phyloP scores from a whole-genome alignment of 2,329 filamentous ascomycete species.

The Colletotrichum falcatum region DNA sequence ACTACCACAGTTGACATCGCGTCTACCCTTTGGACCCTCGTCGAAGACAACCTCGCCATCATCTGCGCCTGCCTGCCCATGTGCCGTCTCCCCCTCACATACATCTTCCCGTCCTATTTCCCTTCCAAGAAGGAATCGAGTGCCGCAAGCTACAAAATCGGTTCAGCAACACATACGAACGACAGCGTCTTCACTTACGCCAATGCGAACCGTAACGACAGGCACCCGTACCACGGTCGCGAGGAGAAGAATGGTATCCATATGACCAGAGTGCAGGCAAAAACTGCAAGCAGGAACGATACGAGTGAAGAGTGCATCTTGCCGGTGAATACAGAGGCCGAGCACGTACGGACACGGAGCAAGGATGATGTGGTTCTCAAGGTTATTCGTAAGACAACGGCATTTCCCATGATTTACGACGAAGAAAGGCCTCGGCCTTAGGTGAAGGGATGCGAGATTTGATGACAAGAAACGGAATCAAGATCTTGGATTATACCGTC shows the following conservation, averaged over 20 bases:
- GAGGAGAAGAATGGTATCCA: slow-evolving; percentile 46
- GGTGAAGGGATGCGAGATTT: neutral
- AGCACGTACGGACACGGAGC: slow-evolving; percentile 18
- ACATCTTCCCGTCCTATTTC: slow-evolving; percentile 52
- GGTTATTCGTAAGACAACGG: slow-evolving; percentile 52
- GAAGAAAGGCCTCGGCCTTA: slow-evolving; percentile 7
- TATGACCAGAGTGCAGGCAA: slow-evolving; percentile 45
- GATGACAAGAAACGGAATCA: neutral
- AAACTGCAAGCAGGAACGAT: slow-evolving; percentile 42
- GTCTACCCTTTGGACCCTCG: slow-evolving; percentile 45
- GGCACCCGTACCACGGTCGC: slow-evolving; percentile 51
- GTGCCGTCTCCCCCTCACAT: slow-evolving; percentile 53
- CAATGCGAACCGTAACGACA: slow-evolving; percentile 46
- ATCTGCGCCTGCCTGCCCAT: slow-evolving; percentile 46
- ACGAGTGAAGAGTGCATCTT: slow-evolving; percentile 53
- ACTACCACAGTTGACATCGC: slow-evolving; percentile 41
- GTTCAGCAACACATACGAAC: slow-evolving; percentile 18
- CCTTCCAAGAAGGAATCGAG: slow-evolving; percentile 35
- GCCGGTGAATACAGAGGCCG: slow-evolving; percentile 41
- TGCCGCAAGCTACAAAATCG: slow-evolving; percentile 33
- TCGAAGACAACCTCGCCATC: slow-evolving; percentile 44
- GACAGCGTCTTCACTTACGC: slow-evolving; percentile 37
- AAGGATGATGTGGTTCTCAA: slow-evolving; percentile 41
- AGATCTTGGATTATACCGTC: neutral
- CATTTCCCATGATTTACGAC: slow-evolving; percentile 53